phyloP scores from a whole-genome alignment of 768 basidiomycete species.

The Amanita jacksonii region DNA sequence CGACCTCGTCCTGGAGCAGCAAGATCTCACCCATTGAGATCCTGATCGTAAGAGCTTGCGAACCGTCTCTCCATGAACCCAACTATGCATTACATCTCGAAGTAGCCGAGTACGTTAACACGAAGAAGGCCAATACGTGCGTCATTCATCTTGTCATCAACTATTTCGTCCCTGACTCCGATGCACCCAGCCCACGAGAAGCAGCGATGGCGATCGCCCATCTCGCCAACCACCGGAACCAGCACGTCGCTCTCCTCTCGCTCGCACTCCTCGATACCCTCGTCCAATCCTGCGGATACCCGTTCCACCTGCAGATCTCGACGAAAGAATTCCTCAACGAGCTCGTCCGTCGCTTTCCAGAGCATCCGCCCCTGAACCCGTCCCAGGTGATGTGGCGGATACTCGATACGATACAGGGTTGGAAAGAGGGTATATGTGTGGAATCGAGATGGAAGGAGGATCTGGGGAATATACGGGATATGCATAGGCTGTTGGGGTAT shows the following conservation, averaged over 20 bases:
- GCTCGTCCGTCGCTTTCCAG: conserved; percentile 94
- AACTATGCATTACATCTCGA: conserved; percentile 91
- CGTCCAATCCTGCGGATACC: conserved; percentile 93
- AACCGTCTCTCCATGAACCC: conserved; percentile 77
- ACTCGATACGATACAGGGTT: conserved; percentile 82
- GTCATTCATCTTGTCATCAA: conserved; percentile 17
- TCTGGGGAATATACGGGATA: conserved; percentile 93
- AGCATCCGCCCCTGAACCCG: conserved; percentile 91
- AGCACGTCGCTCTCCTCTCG: conserved; percentile 81
- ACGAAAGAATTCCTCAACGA: conserved; percentile 99
- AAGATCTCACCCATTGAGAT: conserved; percentile 57
- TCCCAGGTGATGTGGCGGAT: conserved; percentile 93
- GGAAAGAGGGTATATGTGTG: conserved; percentile 90
- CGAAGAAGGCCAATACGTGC: conserved; percentile 94
- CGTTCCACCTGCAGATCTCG: conserved; percentile 91
- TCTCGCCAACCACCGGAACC: conserved; percentile 86
- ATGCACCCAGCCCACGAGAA: conserved; percentile 82
- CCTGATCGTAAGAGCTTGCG: conserved; percentile 76
- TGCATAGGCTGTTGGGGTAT: conserved; percentile 90
- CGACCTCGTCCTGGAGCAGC: conserved; percentile 38
- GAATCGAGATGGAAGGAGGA: conserved; percentile 94
- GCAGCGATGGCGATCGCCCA: conserved; percentile 79
- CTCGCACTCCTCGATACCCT: conserved; percentile 84
- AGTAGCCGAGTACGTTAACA: conserved; percentile 87
- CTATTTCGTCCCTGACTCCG: too few species aligned